Percentiles rank a stretch among this genome's conserved stretches.
Evolutionary conservation across 1,284 basidiomycete genomes (phyloP).

Genomic region (Papiliotrema laurentii): DNA sequence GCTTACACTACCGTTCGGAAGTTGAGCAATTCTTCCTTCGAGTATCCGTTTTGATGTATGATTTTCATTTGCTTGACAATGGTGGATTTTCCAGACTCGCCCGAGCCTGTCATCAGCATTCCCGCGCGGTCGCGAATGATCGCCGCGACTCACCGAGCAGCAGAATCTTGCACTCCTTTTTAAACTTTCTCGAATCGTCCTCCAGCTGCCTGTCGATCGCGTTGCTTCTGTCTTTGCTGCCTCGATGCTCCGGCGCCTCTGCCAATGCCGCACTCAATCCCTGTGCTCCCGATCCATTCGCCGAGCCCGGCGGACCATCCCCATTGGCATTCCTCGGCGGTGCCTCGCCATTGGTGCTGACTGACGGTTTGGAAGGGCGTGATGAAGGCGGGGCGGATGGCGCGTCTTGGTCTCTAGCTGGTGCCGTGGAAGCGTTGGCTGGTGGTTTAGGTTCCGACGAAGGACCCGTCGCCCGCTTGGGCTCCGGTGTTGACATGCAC

Average conservation of each 20-base stretch:
- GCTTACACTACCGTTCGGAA: slow-evolving; percentile 68
- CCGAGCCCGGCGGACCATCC: background rate
- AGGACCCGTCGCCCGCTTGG: slow-evolving; percentile 10
- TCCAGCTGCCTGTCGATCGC: slow-evolving; percentile 55
- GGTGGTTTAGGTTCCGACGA: slow-evolving; percentile 7
- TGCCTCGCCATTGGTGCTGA: background rate
- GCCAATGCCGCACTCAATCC: slow-evolving; percentile 36
- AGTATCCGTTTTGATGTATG: slow-evolving; percentile 92
- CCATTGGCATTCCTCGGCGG: too few relatives aligned
- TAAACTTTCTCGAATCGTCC: slow-evolving; percentile 59
- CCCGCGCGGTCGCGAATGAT: background rate
- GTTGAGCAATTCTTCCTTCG: slow-evolving; percentile 68
- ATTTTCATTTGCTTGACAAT: slow-evolving; percentile 99
- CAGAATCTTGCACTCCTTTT: slow-evolving; percentile 91
- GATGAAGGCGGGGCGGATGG: background rate
- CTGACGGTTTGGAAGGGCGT: background rate
- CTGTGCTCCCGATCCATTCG: slow-evolving; percentile 12
- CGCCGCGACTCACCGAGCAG: slow-evolving; percentile 64
- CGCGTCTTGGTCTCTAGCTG: background rate
- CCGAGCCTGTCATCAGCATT: slow-evolving; percentile 55
- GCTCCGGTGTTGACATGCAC: slow-evolving; percentile 34
- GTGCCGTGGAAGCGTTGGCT: background rate
- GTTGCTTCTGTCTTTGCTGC: slow-evolving; percentile 60
- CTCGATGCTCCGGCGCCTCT: slow-evolving; percentile 22
- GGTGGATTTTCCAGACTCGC: slow-evolving; percentile 88